phyloP scores from a whole-genome alignment of 225 moss, liverwort and hornwort species.

The Sphagnum tenellum region DNA sequence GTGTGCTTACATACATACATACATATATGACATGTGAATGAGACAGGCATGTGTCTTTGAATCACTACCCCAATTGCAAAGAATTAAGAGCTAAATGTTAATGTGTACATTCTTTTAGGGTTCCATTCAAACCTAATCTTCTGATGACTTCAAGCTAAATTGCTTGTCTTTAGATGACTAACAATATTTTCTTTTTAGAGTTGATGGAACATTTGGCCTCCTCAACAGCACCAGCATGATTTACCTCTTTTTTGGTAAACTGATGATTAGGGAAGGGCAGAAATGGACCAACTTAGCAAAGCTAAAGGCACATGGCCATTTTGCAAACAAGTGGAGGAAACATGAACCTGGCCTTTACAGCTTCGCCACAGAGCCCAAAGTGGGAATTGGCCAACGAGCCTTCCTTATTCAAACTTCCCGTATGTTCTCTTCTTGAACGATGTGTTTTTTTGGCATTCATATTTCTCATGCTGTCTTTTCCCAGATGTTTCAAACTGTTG shows the following conservation, averaged over 20 bases:
- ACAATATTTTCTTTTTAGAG: too few species aligned
- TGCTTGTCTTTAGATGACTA: too few species aligned
- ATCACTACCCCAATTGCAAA: too few species aligned
- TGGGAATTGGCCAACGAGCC: slow-evolving; percentile 85
- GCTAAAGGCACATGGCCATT: slow-evolving; percentile 30
- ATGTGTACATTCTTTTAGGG: not conserved
- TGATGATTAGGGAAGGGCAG: slow-evolving; percentile 48
- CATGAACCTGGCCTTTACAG: slow-evolving; percentile 60
- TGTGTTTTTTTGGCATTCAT: too few species aligned
- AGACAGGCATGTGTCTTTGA: too few species aligned
- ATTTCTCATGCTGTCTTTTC: too few species aligned
- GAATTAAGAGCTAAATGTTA: not conserved
- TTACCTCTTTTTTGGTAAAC: not conserved
- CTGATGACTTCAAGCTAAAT: not conserved
- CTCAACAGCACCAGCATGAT: not conserved
- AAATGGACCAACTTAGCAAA: slow-evolving; percentile 47
- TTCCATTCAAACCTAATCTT: not conserved
- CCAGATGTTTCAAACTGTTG: too few species aligned
- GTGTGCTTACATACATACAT: too few species aligned
- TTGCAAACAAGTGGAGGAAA: slow-evolving; percentile 72
- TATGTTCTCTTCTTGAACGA: slow-evolving; percentile 9
- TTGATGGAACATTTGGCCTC: too few species aligned
- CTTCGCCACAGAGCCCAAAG: slow-evolving; percentile 56
- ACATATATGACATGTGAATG: too few species aligned
- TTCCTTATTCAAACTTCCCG: slow-evolving; percentile 68